phyloP scores from a whole-genome alignment of 2,329 filamentous ascomycete genomes.

The Moelleriella libera region DNA sequence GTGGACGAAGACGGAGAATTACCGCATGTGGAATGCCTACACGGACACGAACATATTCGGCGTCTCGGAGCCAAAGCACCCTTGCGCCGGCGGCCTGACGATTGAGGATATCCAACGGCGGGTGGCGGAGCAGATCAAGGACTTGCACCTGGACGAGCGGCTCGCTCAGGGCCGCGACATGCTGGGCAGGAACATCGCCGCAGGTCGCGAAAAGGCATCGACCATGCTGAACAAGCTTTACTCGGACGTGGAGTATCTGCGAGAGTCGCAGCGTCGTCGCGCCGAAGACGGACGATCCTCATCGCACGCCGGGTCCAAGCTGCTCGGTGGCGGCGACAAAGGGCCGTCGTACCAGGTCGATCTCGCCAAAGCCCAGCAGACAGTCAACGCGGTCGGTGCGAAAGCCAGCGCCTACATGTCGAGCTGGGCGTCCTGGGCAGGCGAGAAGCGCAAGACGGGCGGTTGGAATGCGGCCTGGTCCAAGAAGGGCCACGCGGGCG shows the following conservation, averaged over 20 bases:
- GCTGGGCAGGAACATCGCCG: conserved; percentile 77
- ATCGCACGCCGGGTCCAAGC: neutral
- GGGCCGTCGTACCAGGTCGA: conserved; percentile 10
- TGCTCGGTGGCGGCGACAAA: conserved; percentile 1
- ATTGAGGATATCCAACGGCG: conserved; percentile 91
- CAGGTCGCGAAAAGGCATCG: conserved; percentile 76
- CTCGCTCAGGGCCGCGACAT: conserved; percentile 73
- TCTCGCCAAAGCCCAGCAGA: conserved; percentile 27
- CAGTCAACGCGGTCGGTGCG: conserved; percentile 32
- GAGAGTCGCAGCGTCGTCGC: conserved; percentile 29
- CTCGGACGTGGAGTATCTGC: conserved; percentile 64
- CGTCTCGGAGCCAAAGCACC: conserved; percentile 84
- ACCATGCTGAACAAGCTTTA: conserved; percentile 80
- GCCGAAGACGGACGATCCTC: conserved; percentile 21
- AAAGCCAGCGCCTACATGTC: conserved; percentile 52
- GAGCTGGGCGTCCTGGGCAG: conserved; percentile 56
- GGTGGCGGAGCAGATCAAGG: conserved; percentile 81
- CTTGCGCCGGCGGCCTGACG: conserved; percentile 79
- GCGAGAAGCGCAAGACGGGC: conserved; percentile 57
- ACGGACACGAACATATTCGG: conserved; percentile 86
- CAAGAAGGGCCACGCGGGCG: conserved; percentile 12
- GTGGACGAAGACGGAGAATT: conserved; percentile 84
- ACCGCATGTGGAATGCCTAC: conserved; percentile 69
- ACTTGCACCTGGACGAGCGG: conserved; percentile 84
- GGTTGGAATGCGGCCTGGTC: conserved; percentile 29